These are phyloP conservation scores for Lonicera japonica DNA, from an alignment of 129 eudicot species.

Conservation along the genomic window DNA sequence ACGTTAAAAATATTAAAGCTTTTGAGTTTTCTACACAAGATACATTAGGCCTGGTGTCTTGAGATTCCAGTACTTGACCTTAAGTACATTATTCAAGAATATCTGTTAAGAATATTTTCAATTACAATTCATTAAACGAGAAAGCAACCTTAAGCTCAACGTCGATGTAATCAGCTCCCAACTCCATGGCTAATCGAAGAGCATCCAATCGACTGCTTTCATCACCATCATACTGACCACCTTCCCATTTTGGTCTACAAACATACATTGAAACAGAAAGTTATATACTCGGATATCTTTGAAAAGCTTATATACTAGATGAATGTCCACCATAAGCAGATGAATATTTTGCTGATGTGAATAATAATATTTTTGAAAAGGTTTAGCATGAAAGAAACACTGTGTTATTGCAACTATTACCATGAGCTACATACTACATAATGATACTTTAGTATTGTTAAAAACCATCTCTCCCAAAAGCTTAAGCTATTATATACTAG, in stretches of 20 bases:
- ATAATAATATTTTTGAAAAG: background rate
- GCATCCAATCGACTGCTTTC: conserved; percentile 62
- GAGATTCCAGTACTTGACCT: background rate
- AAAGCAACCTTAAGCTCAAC: conserved; percentile 76
- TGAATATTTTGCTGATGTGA: background rate
- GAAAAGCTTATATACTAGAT: background rate
- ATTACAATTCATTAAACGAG: conserved; percentile 8
- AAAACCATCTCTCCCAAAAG: no score
- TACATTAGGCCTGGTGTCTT: background rate
- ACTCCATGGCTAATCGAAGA: conserved; percentile 77
- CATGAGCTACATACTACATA: background rate
- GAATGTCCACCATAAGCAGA: conserved; percentile 4
- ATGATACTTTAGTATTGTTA: no score
- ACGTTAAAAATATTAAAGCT: background rate
- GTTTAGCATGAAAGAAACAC: background rate
- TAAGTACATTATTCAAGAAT: background rate
- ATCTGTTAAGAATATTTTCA: background rate
- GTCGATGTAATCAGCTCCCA: conserved; percentile 93
- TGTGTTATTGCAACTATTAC: background rate
- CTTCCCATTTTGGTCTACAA: conserved; percentile 90
- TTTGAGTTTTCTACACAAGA: background rate
- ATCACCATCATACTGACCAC: conserved; percentile 86
- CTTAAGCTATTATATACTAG: background rate
- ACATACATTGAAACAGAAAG: conserved; percentile 22
- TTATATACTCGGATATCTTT: background rate